A percentile compares a stretch with the other conserved stretches of the same genome.
phyloP scores from a whole-genome alignment of 2,329 filamentous ascomycete species.

The Microthyrium microscopicum region DNA sequence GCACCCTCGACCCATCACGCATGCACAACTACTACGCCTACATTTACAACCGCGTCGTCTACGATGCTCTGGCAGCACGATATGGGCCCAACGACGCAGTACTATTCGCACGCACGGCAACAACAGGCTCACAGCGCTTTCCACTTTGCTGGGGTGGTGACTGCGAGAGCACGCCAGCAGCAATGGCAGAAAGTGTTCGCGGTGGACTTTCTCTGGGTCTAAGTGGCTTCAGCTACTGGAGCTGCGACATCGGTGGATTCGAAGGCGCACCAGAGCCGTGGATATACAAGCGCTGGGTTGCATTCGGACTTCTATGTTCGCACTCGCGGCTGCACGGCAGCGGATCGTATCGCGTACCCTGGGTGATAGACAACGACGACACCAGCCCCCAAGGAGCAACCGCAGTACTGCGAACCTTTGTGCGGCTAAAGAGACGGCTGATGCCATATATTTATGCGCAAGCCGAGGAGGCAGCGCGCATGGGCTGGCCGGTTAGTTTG shows the following conservation, averaged over 20 bases:
- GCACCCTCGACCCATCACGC: conserved; percentile 39
- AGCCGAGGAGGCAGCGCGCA: conserved; percentile 31
- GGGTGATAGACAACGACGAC: conserved; percentile 50
- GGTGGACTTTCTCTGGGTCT: conserved; percentile 48
- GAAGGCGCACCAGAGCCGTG: conserved; percentile 50
- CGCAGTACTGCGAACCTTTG: conserved; percentile 37
- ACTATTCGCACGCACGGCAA: conserved; percentile 51
- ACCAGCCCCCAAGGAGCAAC: conserved; percentile 29
- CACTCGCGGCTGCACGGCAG: conserved; percentile 57
- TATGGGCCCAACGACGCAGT: conserved; percentile 38
- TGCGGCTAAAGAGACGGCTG: conserved; percentile 36
- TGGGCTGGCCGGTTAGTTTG: conserved; percentile 43
- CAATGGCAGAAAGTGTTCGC: conserved; percentile 54
- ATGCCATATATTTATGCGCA: conserved; percentile 42
- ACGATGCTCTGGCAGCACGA: conserved; percentile 42
- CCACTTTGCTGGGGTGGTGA: conserved; percentile 57
- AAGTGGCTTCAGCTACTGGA: conserved; percentile 52
- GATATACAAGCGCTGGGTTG: conserved; percentile 65
- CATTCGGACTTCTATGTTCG: conserved; percentile 54
- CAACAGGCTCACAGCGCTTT: conserved; percentile 52
- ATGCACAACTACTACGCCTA: conserved; percentile 73
- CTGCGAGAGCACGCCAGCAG: conserved; percentile 57
- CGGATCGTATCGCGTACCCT: conserved; percentile 56
- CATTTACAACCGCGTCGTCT: conserved; percentile 54
- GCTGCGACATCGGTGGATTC: conserved; percentile 55